Evolutionary conservation across 345 rosid genomes (phyloP), one percentile per base, ranked within the genome.

Genomic region (Melastoma malabathricum): DNA sequence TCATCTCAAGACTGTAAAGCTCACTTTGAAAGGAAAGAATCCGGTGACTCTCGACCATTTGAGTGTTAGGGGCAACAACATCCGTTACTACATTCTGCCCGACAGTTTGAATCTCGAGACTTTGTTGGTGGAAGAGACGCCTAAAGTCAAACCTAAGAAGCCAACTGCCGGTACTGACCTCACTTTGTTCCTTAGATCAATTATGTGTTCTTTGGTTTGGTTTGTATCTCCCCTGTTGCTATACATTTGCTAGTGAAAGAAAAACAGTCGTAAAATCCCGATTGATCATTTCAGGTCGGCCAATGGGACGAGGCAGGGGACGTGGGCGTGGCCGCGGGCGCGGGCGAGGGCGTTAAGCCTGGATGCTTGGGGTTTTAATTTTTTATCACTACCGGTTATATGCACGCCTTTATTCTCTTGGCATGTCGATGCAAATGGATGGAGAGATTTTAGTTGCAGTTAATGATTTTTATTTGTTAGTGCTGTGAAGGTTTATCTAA

Each of bases 51-150:
- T 93, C 22, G 99, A 93, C 69, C 98, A 84, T 71, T 76, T 92
- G 31, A 92, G 95, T 66, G 77, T 87, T 61, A 77, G 97, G 75
- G 95, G 97, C 31, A 88, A 88, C 80, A 93, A 88, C 58, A 85
- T 93, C 48, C 92, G 96, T 48, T 88, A 88, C 56, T 88, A 85
- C 73, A 93, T 93, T 64, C 94, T 85, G 51, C 99, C 97, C 27
- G 99, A 93, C 79, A 93, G 97, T 85, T 74, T 88, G 71, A 93
- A 93, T 56, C 71, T 93, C n/a, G 99, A 93, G 77, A 93, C 97
- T 2, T 73, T 93, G 65, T 82, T 93, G 64, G 89, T 88, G 43
- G 92, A 93, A 69, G 97, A 93, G 72, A 81, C 96, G 16, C 97
- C 97, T 47, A 80, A 82, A 72, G 75, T 93, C 65, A 88, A 88